These are phyloP conservation scores for Ophiosphaerella herpotricha DNA, from an alignment of 2,329 filamentous ascomycete species.

Conservation along the genomic window DNA sequence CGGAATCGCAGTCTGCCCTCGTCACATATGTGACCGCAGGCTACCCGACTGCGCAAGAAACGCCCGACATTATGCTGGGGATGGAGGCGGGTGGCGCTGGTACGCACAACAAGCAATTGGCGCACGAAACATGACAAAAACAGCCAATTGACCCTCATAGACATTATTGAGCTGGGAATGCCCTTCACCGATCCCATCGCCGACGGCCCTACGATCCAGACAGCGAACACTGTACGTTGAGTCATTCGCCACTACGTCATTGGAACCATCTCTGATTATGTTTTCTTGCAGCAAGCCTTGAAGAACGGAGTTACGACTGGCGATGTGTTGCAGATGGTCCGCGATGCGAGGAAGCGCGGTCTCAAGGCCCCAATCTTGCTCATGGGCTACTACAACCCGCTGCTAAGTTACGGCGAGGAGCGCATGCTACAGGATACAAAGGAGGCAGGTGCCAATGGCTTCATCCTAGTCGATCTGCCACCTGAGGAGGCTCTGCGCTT, in stretches of 20 bases:
- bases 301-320: slow-evolving; percentile 85
- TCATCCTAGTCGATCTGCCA: slow-evolving; percentile 94
- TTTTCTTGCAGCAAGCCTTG: slow-evolving; percentile 64
- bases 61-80: slow-evolving; percentile 80
- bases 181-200: slow-evolving; percentile 98
- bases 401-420: slow-evolving; percentile 93
- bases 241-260: slow-evolving; percentile 24
- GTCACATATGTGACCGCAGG: slow-evolving; percentile 97
- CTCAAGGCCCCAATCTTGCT: slow-evolving; percentile 82
- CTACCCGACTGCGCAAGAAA: slow-evolving; percentile 81
- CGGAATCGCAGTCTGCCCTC: slow-evolving; percentile 68
- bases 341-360: slow-evolving; percentile 75
- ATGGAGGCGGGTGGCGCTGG: slow-evolving; percentile 93
- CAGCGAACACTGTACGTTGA: slow-evolving; percentile 75
- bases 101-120: slow-evolving; percentile 49
- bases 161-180: slow-evolving; percentile 93
- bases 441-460: slow-evolving; percentile 86
- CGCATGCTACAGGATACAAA: slow-evolving; percentile 82
- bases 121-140: neutral
- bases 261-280: slow-evolving; percentile 17
- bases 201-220: slow-evolving; percentile 96
- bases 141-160: slow-evolving; percentile 52
- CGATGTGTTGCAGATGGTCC: slow-evolving; percentile 80
- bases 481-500: slow-evolving; percentile 95
- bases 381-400: slow-evolving; percentile 99